Base-by-base conservation (phyloP, 371 early-diverging fungal genomes). In the Coemansia sp. region DNA sequence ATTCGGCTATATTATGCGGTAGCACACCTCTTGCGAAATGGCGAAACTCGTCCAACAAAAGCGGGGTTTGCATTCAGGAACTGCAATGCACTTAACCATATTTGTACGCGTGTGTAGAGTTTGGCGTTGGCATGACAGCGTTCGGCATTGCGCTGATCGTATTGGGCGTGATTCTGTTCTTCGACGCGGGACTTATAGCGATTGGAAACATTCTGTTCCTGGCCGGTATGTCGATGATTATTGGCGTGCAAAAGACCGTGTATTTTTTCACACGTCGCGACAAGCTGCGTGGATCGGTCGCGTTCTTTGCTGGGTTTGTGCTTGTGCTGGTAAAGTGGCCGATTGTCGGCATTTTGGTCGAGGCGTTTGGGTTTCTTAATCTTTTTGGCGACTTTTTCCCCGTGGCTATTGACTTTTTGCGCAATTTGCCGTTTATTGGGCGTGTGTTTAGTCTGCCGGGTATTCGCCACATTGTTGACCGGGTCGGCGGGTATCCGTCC, bases 331-430 rank as follows among this genome's bases (percentile, higher is more conserved):
- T 90, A 58, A 91, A 91, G 77, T 92, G 91, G 88, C 91, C 97
- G 39, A 79, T 94, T n/a, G 67, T 93, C 56, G 97, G 98, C n/a
- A 91, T 98, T 63, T 30, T 87, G 44, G 83, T 97, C 53, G 97
- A 98, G 80, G 72, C 90, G 3, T 93, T 97, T 86, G 98, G 97
- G 0, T 95, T 98, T 70, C 82, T 97, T 59, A 97, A 98, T 79
- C 81, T 98, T 55, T 98, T 98, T 86, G 98, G 97, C 93, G 97
- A 98, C 84, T 98, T 98, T 79, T 96, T 98, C 86, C 97, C 97
- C 1, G 91, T 93, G 33, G 89, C 93, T 8, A 79, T 97, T 62
- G 86, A 89, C 53, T 95, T 97, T 67, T 78, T 96, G 69, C 87
- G 94, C 72, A 84, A 90, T 67, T 63, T 97, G 59, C 98, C 98